Base-by-base conservation (phyloP, 176 grass and related monocot genomes). In the Eleusine indica region DNA sequence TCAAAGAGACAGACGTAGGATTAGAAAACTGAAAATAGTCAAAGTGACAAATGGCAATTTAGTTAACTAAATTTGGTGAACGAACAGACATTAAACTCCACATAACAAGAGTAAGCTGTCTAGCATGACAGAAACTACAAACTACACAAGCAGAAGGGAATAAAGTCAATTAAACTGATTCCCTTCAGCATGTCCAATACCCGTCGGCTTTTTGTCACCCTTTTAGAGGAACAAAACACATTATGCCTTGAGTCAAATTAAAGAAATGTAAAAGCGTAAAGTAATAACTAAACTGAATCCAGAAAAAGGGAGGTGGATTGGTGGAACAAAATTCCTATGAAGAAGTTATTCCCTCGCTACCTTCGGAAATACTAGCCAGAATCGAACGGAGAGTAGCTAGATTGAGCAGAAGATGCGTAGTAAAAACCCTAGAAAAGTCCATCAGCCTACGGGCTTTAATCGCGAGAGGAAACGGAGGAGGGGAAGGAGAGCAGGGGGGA, bases 371-470 rank as follows among this genome's bases (percentile, higher is more conserved):
- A n/a, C 46, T 17, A 77, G 21, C 6, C 6, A 46, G 9, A 49
- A 12, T 38, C 2, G 4, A 5, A 22, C 12, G 11, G 28, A 14
- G 47, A 56, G 37, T 18, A 12, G 7, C 10, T 37, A 25, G 2
- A 30, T 5, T 12, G 2, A 21, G 21, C 32, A 11, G 21, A 29
- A 15, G 47, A 10, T 8, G 9, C 9, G 22, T 2, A 6, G 28
- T 30, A 46, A 32, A 60, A 86, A 81, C 68, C 85, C 77, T 73
- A 71, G 53, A 32, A 62, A 70, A 77, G 22, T 63, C 73, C 49
- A 3, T 43, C 22, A 32, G 35, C 28, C 29, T 22, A 44, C 43
- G 19, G 77, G 64, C 2, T 68, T 21, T 53, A 64, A 30, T 64
- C 10, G 40, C 76, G 43, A 35, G 44, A 16, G 4, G 12, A n/a